A percentile compares a stretch with the other conserved stretches of the same genome.
These are phyloP conservation scores for Exophiala aquamarina DNA, from an alignment of 2,329 filamentous ascomycete genomes.

Conservation along the genomic window DNA sequence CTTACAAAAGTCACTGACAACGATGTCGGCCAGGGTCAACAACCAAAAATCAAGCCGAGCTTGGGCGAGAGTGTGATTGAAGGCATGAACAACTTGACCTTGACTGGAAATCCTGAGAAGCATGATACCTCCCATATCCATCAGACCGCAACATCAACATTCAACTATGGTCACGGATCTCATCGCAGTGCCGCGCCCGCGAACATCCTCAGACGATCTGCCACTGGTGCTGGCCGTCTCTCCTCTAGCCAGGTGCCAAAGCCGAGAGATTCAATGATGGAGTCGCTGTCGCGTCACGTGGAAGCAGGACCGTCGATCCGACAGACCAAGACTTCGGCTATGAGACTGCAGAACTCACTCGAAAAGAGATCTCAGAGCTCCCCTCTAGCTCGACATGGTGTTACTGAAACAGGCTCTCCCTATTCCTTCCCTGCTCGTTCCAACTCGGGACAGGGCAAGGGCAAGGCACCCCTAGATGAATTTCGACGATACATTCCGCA, in stretches of 20 bases:
- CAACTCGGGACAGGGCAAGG: background rate
- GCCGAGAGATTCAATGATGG: slow-evolving; percentile 21
- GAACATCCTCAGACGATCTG: no score
- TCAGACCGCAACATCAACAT: no score
- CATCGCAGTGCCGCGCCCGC: no score
- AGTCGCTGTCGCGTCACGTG: slow-evolving; percentile 16
- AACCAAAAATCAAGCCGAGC: slow-evolving; percentile 17
- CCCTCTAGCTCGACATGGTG: slow-evolving; percentile 15
- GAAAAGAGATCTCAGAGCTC: slow-evolving; percentile 13
- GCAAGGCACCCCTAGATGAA: background rate
- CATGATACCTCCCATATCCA: no score
- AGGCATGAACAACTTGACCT: slow-evolving; percentile 23
- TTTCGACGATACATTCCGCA: background rate
- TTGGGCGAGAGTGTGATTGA: slow-evolving; percentile 25
- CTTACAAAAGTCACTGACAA: no score
- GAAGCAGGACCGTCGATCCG: slow-evolving; percentile 13
- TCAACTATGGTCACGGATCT: no score
- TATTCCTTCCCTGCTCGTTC: slow-evolving; percentile 15
- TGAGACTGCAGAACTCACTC: slow-evolving; percentile 11
- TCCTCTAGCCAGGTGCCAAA: slow-evolving; percentile 22
- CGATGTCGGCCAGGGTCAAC: no score
- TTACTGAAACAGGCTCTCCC: slow-evolving; percentile 23
- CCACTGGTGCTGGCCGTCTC: slow-evolving; percentile 9
- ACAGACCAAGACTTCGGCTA: slow-evolving; percentile 20
- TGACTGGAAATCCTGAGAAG: slow-evolving; percentile 2